phyloP scores from a whole-genome alignment of 352 stramenopile species.

The Phytophthora boehmeriae region DNA sequence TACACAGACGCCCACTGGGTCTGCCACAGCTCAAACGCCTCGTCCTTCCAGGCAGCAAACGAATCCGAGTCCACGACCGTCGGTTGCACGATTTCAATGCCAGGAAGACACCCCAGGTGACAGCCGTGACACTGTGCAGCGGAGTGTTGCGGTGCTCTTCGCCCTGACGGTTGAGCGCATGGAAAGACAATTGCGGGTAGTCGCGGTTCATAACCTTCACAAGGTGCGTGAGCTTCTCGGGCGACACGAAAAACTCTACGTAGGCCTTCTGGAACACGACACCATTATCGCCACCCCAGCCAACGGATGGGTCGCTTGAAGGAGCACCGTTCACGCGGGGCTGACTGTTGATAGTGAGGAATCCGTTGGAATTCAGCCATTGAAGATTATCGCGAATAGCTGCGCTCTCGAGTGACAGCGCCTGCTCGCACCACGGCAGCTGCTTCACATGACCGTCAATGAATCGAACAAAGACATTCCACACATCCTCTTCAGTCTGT shows the following conservation, averaged over 20 bases:
- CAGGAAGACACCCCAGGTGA: slow-evolving; percentile 98
- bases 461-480: slow-evolving; percentile 93
- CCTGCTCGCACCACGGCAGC: slow-evolving; percentile 97
- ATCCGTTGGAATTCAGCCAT: slow-evolving; percentile 89
- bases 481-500: slow-evolving; percentile 89
- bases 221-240: slow-evolving; percentile 71
- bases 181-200: slow-evolving; percentile 81
- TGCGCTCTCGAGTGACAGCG: slow-evolving; percentile 92
- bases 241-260: slow-evolving; percentile 97
- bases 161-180: slow-evolving; percentile 71
- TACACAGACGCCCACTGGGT: slow-evolving; percentile 97
- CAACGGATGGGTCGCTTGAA: slow-evolving; percentile 91
- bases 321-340: slow-evolving; percentile 90
- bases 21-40: slow-evolving; percentile 98
- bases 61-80: slow-evolving; percentile 98
- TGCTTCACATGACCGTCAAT: slow-evolving; percentile 83
- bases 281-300: slow-evolving; percentile 95
- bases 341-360: slow-evolving; percentile 97
- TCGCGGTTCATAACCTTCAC: slow-evolving; percentile 59
- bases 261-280: slow-evolving; percentile 99
- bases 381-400: slow-evolving; percentile 86
- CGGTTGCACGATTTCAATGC: slow-evolving; percentile 93
- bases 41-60: slow-evolving; percentile 95
- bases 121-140: slow-evolving; percentile 90
- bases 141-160: slow-evolving; percentile 80